phyloP scores from a whole-genome alignment of 2,329 filamentous ascomycete species.

The Coccinonectria pachysandricola region DNA sequence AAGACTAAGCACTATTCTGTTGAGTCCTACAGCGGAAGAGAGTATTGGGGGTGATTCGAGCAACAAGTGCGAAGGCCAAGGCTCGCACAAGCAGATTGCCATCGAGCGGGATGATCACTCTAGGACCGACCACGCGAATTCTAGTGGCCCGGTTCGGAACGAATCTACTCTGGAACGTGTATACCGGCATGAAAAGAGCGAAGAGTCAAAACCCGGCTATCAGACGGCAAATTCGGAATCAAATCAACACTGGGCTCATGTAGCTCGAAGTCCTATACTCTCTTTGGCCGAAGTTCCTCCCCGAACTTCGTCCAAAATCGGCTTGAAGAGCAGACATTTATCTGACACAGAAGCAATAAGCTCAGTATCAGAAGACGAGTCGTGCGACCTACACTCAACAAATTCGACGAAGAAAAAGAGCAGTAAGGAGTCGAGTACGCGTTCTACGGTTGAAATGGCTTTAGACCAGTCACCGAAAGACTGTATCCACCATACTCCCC shows the following conservation, averaged over 20 bases:
- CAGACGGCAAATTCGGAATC: too few relatives aligned
- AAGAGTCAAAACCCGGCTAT: too few relatives aligned
- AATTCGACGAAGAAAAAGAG: conserved; percentile 1
- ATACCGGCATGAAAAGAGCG: too few relatives aligned
- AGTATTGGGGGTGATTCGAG: conserved; percentile 10
- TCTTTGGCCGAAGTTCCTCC: conserved; percentile 16
- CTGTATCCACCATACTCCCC: conserved; percentile 12
- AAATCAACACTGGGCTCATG: too few relatives aligned
- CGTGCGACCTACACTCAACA: too few relatives aligned
- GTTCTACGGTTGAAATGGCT: too few relatives aligned
- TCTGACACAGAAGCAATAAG: neutral
- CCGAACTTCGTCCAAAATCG: conserved; percentile 19
- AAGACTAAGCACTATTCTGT: conserved; percentile 13
- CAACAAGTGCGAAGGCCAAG: neutral
- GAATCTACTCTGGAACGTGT: too few relatives aligned
- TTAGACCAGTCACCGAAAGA: neutral
- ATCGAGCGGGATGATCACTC: too few relatives aligned
- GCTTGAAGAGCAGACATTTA: neutral
- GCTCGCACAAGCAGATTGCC: neutral
- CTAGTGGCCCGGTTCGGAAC: too few relatives aligned
- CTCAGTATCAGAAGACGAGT: too few relatives aligned
- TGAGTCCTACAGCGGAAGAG: conserved; percentile 25
- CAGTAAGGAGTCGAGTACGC: neutral
- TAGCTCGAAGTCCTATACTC: conserved; percentile 10
- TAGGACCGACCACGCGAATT: too few relatives aligned